Conservation (phyloP, 768 basidiomycete species). For the Peribolospora baueri region DNA sequence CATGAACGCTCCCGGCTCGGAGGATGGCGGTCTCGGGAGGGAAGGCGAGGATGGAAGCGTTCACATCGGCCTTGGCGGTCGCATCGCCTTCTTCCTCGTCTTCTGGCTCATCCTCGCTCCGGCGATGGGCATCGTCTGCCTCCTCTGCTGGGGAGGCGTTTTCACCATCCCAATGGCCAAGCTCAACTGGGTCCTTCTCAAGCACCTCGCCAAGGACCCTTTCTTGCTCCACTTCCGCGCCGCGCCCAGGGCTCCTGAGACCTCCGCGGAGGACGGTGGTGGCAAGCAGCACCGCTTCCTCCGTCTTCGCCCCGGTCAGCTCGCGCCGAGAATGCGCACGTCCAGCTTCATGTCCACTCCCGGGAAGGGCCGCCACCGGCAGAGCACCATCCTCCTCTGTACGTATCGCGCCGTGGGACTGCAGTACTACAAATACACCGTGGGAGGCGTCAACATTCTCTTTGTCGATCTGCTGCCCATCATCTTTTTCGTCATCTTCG, state of each 20-base stretch:
- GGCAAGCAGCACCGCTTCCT: background rate
- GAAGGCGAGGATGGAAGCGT: no score
- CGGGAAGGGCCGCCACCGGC: conserved; percentile 2
- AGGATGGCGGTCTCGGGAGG: background rate
- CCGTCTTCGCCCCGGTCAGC: conserved; percentile 46
- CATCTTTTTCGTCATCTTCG: conserved; percentile 89
- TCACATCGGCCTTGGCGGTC: background rate
- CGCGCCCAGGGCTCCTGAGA: conserved; percentile 26
- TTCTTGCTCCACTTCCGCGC: conserved; percentile 76
- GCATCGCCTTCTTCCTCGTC: conserved; percentile 51
- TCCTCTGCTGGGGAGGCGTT: conserved; percentile 83
- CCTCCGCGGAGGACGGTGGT: conserved; percentile 1
- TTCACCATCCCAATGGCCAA: conserved; percentile 96
- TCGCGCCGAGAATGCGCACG: conserved; percentile 31
- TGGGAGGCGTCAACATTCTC: conserved; percentile 93
- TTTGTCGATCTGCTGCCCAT: conserved; percentile 85
- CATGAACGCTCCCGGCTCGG: background rate
- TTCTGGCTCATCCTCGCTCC: conserved; percentile 63
- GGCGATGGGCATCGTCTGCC: conserved; percentile 59
- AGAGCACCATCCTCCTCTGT: conserved; percentile 60
- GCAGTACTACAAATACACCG: conserved; percentile 95
- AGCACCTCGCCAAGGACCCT: conserved; percentile 52
- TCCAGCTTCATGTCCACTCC: no score
- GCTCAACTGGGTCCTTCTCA: conserved; percentile 80
- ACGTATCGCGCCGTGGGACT: conserved; percentile 73